Percentiles rank a stretch among this genome's conserved stretches.
These are phyloP conservation scores for Kwoniella shandongensis DNA, from an alignment of 768 basidiomycete species.

Conservation along the genomic window DNA sequence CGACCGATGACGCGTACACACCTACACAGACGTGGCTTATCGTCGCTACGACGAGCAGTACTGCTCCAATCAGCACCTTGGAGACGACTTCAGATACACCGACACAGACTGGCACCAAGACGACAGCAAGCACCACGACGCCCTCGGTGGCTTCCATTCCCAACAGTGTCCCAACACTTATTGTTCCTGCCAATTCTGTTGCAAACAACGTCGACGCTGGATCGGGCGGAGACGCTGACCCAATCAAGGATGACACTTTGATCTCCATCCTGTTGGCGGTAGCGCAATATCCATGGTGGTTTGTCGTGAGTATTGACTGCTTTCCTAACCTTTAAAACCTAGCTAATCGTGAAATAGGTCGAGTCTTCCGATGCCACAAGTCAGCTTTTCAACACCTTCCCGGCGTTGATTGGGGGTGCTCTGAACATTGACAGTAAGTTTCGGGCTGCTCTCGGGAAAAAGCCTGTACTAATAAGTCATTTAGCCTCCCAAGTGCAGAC, in stretches of 20 bases:
- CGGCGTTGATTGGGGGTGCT: conserved; percentile 58
- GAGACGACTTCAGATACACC: conserved; percentile 10
- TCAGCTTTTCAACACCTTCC: conserved; percentile 76
- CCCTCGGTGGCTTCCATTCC: conserved; percentile 49
- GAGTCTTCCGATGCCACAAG: conserved; percentile 61
- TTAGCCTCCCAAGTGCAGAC: conserved; percentile 56
- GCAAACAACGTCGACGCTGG: conserved; percentile 40
- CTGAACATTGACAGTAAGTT: conserved; percentile 58
- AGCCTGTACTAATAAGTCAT: conserved; percentile 26
- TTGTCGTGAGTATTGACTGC: conserved; percentile 26
- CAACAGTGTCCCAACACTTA: conserved; percentile 49
- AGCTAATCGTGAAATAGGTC: conserved; percentile 42
- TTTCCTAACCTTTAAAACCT: not conserved
- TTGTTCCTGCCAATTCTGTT: conserved; percentile 49
- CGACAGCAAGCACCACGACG: conserved; percentile 20
- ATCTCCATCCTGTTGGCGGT: conserved; percentile 47
- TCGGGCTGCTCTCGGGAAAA: conserved; percentile 43
- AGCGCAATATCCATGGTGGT: conserved; percentile 49
- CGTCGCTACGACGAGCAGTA: conserved; percentile 25
- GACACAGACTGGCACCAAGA: conserved; percentile 9
- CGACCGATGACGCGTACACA: conserved; percentile 31
- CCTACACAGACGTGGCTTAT: conserved; percentile 45
- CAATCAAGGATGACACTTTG: conserved; percentile 39
- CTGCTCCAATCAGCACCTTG: conserved; percentile 2
- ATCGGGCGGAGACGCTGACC: conserved; percentile 27